A percentile compares a stretch with the other conserved stretches of the same genome.
Evolutionary conservation across 148 eudicot species (phyloP).

Genomic region (Suaeda aralocaspica): DNA sequence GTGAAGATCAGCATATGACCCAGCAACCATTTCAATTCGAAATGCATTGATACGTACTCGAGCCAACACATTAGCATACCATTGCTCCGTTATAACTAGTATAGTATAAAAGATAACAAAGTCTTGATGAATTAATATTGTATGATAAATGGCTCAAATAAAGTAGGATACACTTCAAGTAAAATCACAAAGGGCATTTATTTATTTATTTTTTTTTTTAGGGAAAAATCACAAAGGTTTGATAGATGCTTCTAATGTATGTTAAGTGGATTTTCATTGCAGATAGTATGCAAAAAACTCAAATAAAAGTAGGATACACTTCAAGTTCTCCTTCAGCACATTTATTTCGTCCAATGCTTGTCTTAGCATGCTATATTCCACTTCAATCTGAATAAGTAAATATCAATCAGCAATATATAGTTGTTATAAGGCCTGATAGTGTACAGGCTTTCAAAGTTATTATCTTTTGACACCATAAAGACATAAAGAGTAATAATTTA

Average conservation of each 20-base stretch:
- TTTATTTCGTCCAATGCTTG: conserved; percentile 47
- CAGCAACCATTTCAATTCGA: conserved; percentile 70
- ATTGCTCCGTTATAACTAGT: conserved; percentile 73
- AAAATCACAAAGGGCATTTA: too few species aligned
- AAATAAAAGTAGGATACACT: conserved; percentile 63
- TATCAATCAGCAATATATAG: neutral
- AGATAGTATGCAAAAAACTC: too few species aligned
- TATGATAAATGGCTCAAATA: neutral
- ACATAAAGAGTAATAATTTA: too few species aligned
- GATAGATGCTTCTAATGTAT: too few species aligned
- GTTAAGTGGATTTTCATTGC: too few species aligned
- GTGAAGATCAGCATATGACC: conserved; percentile 63
- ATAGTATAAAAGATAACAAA: conserved; percentile 28
- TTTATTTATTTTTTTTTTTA: too few species aligned
- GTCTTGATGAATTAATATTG: neutral
- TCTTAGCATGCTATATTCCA: conserved; percentile 63
- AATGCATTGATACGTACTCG: conserved; percentile 88
- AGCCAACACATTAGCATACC: conserved; percentile 79
- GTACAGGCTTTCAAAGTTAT: neutral
- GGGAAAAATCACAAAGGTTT: too few species aligned
- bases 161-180: conserved; percentile 66
- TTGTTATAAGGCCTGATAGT: neutral
- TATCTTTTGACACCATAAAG: neutral
- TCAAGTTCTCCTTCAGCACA: conserved; percentile 38
- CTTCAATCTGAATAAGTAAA: conserved; percentile 54